Evolutionary conservation across 768 basidiomycete species (phyloP), one percentile per base, ranked within the genome.

Genomic region (Russula ochroleuca): DNA sequence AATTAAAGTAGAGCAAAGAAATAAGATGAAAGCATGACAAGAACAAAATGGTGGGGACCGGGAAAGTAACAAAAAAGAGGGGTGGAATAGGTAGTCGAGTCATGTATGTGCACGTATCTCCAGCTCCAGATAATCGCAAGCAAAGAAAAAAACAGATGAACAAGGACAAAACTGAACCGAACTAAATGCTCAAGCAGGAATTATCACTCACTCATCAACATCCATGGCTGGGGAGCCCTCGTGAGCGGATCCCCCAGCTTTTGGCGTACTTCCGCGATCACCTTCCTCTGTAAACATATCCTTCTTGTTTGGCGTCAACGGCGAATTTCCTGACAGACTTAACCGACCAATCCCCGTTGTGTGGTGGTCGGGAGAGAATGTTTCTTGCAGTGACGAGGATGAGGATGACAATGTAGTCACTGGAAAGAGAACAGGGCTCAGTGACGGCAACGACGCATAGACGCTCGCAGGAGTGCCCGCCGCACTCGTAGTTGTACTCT

Each of bases 211-310:
- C 51, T 60, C 66, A 23, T 67, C 66, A 47, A 67, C 64, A 3
- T 67, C 66, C 66, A 67, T 67, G 25, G 64, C 40, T 4, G 62
- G 62, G 23, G 57, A 49, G 37, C 31, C 57, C 10, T 62, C 54
- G 25, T 41, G 55, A 3, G 41, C 14, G 25, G 41, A 35, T 21
- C 41, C 31, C 3, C 35, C 57, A n/a, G 63, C 43, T 40, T 52
- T 57, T 28, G 61, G 65, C 43, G 61, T 62, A 31, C 62, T 48
- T 19, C 52, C 56, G 13, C 65, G 65, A 7, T 68, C 68, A 3
- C 66, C 66, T 37, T 59, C 68, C 40, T 68, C 68, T 11, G 66
- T 67, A 52, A 68, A 68, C 65, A 68, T 63, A 47, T 67, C 68
- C 57, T 68, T 68, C 62, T 68, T 68, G 37, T 67, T 63, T 21